Evolutionary conservation across 139 green algal species (phyloP).

Genomic region (Pseudopediastrum boryanum): DNA sequence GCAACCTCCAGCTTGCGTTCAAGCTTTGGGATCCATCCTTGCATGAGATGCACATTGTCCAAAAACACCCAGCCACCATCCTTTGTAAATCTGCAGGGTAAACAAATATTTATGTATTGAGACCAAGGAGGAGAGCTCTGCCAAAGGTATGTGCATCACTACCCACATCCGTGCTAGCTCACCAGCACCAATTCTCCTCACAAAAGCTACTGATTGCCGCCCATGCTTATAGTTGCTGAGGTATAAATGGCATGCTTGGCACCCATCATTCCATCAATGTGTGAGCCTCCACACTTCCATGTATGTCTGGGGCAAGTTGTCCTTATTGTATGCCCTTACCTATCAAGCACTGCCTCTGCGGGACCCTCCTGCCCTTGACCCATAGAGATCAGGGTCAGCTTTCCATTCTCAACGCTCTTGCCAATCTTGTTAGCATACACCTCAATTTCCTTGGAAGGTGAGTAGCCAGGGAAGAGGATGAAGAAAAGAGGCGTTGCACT

Average conservation of each 20-base stretch:
- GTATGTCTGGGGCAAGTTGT: too few relatives aligned
- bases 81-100: slow-evolving; percentile 68
- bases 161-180: too few relatives aligned
- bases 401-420: slow-evolving; percentile 74
- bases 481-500: slow-evolving; percentile 87
- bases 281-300: too few relatives aligned
- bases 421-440: slow-evolving; percentile 71
- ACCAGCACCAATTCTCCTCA: too few relatives aligned
- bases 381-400: slow-evolving; percentile 87
- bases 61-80: slow-evolving; percentile 90
- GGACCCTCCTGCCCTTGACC: slow-evolving; percentile 85
- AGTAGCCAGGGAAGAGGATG: slow-evolving; percentile 91
- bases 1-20: slow-evolving; percentile 88
- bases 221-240: too few relatives aligned
- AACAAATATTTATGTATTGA: neutral
- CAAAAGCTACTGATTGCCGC: too few relatives aligned
- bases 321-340: too few relatives aligned
- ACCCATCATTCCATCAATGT: neutral
- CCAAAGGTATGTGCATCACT: too few relatives aligned
- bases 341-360: slow-evolving; percentile 82
- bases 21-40: slow-evolving; percentile 85
- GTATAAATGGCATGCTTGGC: neutral
- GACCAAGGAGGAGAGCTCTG: too few relatives aligned
- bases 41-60: slow-evolving; percentile 93
- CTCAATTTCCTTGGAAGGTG: slow-evolving; percentile 87